Percentiles rank a stretch among this genome's conserved stretches.
These are phyloP conservation scores for Rosa rugosa DNA, from an alignment of 306 rosid genomes.

Conservation along the genomic window DNA sequence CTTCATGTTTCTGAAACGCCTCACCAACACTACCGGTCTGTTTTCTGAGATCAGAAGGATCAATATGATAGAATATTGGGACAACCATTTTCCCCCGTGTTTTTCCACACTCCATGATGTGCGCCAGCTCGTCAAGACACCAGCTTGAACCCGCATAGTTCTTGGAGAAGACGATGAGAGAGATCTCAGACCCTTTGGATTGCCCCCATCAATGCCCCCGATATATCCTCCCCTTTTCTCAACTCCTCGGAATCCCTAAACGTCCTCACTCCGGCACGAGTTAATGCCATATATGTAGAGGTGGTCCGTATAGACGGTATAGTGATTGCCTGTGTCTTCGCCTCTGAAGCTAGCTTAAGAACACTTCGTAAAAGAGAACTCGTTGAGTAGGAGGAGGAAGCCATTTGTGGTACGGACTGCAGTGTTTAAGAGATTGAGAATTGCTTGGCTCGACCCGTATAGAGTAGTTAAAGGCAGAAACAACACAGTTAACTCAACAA, in stretches of 20 bases:
- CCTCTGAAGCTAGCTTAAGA: too few relatives aligned
- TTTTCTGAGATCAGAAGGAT: neutral
- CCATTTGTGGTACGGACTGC: too few relatives aligned
- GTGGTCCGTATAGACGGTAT: neutral
- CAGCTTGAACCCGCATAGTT: neutral
- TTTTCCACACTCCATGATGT: conserved; percentile 4
- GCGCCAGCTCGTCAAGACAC: conserved; percentile 18
- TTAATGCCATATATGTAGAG: neutral
- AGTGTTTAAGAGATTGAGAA: too few relatives aligned
- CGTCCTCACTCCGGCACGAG: neutral
- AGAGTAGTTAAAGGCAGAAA: too few relatives aligned
- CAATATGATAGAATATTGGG: neutral
- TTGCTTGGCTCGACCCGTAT: too few relatives aligned
- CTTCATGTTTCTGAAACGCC: neutral
- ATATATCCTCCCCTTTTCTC: conserved; percentile 2
- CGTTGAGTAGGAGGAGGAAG: too few relatives aligned
- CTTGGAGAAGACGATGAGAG: neutral
- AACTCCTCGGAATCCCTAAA: neutral
- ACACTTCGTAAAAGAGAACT: too few relatives aligned
- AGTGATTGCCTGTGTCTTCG: neutral
- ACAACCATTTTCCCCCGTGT: neutral
- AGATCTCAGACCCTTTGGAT: conserved; percentile 9
- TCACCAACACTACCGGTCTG: too few relatives aligned
- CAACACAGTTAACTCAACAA: too few relatives aligned
- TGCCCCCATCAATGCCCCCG: neutral